Evolutionary conservation across 768 basidiomycete genomes (phyloP), one percentile per base, ranked within the genome.

Genomic region (Erythrobasidium yunnanense): DNA sequence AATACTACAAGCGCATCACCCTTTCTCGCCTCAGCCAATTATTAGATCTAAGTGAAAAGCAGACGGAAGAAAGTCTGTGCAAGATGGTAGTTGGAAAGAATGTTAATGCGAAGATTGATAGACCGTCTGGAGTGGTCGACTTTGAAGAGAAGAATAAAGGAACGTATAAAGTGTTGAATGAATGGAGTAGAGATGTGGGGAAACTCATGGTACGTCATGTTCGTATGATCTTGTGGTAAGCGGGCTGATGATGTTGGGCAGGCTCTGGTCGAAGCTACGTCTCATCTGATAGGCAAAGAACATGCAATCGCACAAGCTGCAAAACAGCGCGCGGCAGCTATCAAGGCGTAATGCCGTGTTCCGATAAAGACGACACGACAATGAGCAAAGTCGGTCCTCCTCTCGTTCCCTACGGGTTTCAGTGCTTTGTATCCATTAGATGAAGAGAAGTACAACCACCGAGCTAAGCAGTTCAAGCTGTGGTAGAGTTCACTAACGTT

Each of bases 101-200:
- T 6, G 84, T 99, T 46, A 93, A 88, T 84, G 95, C 95, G 27
- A 85, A 90, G 55, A 85, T 90, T 69, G 93, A 99, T 76, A 83
- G 95, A 65, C 91, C 91, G 54, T 81, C 86, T 1, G 92, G 90
- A 2, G 82, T 96, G 60, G 83, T 99, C 63, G 86, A 80, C 74
- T 99, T 99, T 81, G 29, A 38, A 15, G 83, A 84, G 71, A 83
- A 81, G 71, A 87, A 86, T 77, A 84, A 84, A 20, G 30, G 67
- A 18, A 83, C 88, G 1, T 92, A 96, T 74, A 90, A 95, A 72
- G 86, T 90, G 4, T 86, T 99, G 85, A 97, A 97, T 74, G 89
- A 90, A 68, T 99, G 95, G 93, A 92, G 90, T 77, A 87, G 85
- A 22, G 92, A 97, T 73, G 90, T 99, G 83, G 87, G 86, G 73